Evolutionary conservation across 2,329 filamentous ascomycete genomes (phyloP).

Genomic region (Coniochaeta pulveracea): DNA sequence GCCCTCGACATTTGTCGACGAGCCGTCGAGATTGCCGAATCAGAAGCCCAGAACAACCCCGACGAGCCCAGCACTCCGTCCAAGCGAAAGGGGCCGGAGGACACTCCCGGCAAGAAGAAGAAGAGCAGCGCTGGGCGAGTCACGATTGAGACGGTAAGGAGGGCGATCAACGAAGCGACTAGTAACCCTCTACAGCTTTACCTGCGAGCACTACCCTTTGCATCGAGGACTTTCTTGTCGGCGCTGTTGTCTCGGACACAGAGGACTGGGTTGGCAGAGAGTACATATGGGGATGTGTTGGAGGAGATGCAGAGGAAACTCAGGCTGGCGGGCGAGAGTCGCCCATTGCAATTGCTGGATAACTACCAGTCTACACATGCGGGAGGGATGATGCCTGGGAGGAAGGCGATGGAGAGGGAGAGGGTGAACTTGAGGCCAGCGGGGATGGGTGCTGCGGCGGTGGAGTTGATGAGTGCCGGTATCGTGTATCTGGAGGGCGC

Average conservation of each 20-base stretch:
- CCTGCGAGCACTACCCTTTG: slow-evolving; percentile 68
- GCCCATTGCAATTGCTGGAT: slow-evolving; percentile 48
- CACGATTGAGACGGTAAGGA: slow-evolving; percentile 86
- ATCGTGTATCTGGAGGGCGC: slow-evolving; percentile 75
- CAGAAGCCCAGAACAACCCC: slow-evolving; percentile 37
- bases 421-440: slow-evolving; percentile 15
- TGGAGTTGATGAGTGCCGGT: slow-evolving; percentile 78
- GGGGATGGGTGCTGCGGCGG: slow-evolving; percentile 47
- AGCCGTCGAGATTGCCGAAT: slow-evolving; percentile 88
- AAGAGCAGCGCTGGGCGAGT: slow-evolving; percentile 46
- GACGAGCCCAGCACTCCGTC: slow-evolving; percentile 43
- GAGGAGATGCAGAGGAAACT: slow-evolving; percentile 71
- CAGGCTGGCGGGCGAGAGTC: slow-evolving; percentile 38
- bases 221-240: slow-evolving; percentile 75
- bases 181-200: slow-evolving; percentile 86
- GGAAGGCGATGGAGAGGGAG: slow-evolving; percentile 4
- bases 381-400: neutral
- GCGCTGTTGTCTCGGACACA: slow-evolving; percentile 70
- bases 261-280: slow-evolving; percentile 76
- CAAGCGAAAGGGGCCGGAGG: slow-evolving; percentile 26
- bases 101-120: slow-evolving; percentile 17
- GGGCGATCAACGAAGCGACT: slow-evolving; percentile 90
- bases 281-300: slow-evolving; percentile 76
- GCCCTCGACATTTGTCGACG: slow-evolving; percentile 91
- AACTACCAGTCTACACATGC: neutral